These are phyloP conservation scores for Lyophyllum decastes DNA, from an alignment of 768 basidiomycete genomes.

Conservation along the genomic window DNA sequence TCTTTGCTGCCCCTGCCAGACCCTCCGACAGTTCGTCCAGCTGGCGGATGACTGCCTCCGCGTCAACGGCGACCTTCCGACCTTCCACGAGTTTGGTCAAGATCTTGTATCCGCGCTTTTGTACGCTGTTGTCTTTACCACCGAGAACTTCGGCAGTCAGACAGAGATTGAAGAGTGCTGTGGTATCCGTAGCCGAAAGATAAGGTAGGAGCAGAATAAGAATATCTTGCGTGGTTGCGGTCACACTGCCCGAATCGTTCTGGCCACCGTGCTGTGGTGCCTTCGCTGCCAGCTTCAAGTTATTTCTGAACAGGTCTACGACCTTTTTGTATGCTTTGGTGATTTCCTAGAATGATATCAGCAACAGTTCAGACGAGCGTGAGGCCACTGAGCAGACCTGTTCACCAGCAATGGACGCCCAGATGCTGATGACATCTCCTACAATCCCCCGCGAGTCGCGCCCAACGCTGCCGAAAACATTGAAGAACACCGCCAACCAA, in stretches of 20 bases:
- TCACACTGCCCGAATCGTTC: conserved; percentile 45
- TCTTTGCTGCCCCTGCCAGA: conserved; percentile 83
- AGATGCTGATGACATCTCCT: conserved; percentile 86
- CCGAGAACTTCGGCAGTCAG: conserved; percentile 69
- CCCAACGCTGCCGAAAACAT: conserved; percentile 89
- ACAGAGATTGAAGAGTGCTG: conserved; percentile 67
- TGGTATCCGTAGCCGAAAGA: conserved; percentile 62
- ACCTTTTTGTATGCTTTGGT: conserved; percentile 83
- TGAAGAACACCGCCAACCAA: conserved; percentile 94
- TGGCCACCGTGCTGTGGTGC: conserved; percentile 26
- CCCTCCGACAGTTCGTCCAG: conserved; percentile 67
- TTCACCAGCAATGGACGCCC: conserved; percentile 79
- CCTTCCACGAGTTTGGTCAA: conserved; percentile 73
- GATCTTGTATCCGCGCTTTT: conserved; percentile 94
- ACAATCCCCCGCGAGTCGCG: conserved; percentile 75
- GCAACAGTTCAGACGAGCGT: background rate
- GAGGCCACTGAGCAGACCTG: conserved; percentile 41
- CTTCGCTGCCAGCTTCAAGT: conserved; percentile 45
- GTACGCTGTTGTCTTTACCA: conserved; percentile 82
- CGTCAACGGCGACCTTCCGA: conserved; percentile 54
- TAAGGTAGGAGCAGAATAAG: conserved; percentile 81
- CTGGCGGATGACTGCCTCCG: conserved; percentile 59
- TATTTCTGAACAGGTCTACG: conserved; percentile 65
- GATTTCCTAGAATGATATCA: conserved; percentile 52
- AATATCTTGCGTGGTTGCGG: conserved; percentile 79